phyloP scores from a whole-genome alignment of 2,329 filamentous ascomycete genomes.

The Botryosphaeria dothidea region DNA sequence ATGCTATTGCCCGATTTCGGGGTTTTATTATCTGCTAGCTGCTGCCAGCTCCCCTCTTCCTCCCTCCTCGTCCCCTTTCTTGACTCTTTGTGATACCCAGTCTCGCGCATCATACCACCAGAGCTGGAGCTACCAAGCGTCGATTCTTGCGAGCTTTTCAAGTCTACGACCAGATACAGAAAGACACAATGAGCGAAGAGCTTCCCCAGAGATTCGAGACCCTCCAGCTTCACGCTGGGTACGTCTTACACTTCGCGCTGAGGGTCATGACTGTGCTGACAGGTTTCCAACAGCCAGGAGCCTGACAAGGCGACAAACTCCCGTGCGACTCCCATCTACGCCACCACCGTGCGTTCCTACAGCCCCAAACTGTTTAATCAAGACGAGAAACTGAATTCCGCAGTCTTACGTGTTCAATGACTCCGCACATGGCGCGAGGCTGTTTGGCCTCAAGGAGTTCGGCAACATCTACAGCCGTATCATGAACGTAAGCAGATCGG shows the following conservation, averaged over 20 bases:
- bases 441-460: constrained; percentile 95
- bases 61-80: background rate
- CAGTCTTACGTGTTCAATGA: constrained; percentile 93
- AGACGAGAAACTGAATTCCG: background rate
- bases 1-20: background rate
- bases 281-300: constrained; percentile 60
- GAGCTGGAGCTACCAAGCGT: background rate
- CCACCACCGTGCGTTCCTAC: constrained; percentile 64
- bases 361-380: background rate
- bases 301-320: constrained; percentile 81
- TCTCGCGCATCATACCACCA: background rate
- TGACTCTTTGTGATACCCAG: background rate
- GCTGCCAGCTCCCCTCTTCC: background rate
- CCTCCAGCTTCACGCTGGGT: constrained; percentile 53
- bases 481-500: constrained; percentile 69
- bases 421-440: constrained; percentile 88
- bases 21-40: background rate
- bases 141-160: background rate
- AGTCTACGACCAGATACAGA: background rate
- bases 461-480: constrained; percentile 98
- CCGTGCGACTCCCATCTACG: constrained; percentile 93
- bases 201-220: constrained; percentile 44
- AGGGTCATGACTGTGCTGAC: background rate
- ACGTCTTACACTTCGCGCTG: constrained; percentile 21
- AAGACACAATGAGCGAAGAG: constrained; percentile 11